Percentiles rank a stretch among this genome's conserved stretches.
Conservation (phyloP, 768 basidiomycete species). For the Trametes elegans region DNA sequence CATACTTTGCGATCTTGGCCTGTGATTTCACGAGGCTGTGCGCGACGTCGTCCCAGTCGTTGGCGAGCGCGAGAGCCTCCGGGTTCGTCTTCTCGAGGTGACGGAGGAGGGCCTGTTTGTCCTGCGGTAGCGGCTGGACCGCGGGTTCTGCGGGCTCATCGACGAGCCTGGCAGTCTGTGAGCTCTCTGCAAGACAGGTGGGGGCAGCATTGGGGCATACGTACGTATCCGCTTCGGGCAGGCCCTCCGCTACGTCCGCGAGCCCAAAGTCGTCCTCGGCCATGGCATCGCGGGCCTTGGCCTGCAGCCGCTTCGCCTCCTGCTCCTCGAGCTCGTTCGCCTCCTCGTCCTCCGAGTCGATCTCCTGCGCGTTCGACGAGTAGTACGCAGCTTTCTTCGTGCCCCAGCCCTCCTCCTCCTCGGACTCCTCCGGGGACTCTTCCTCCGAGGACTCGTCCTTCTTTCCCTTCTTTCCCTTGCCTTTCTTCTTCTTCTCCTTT, state of each 20-base stretch:
- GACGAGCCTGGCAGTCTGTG: slow-evolving; percentile 28
- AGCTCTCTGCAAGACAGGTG: not conserved
- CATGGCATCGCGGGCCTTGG: slow-evolving; percentile 69
- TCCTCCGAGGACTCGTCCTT: slow-evolving; percentile 9
- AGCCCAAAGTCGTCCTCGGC: slow-evolving; percentile 84
- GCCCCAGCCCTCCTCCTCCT: slow-evolving; percentile 80
- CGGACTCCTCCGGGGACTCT: slow-evolving; percentile 5
- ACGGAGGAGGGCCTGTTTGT: slow-evolving; percentile 58
- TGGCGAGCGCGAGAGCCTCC: slow-evolving; percentile 74
- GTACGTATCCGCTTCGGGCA: slow-evolving; percentile 32
- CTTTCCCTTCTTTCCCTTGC: slow-evolving; percentile 25
- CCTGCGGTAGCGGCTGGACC: slow-evolving; percentile 43
- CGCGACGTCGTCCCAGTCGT: slow-evolving; percentile 80
- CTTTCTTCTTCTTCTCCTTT: slow-evolving; percentile 22
- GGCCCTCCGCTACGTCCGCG: slow-evolving; percentile 50
- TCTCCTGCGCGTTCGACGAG: slow-evolving; percentile 75
- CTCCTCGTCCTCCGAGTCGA: slow-evolving; percentile 88
- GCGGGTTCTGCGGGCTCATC: slow-evolving; percentile 37
- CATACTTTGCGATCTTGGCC: slow-evolving; percentile 55
- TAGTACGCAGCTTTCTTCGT: slow-evolving; percentile 79
- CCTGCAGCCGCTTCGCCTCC: slow-evolving; percentile 79
- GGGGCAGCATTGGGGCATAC: not conserved
- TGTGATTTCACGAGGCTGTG: slow-evolving; percentile 50
- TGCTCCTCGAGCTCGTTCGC: slow-evolving; percentile 85
- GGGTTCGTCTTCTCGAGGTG: slow-evolving; percentile 75